A percentile compares a stretch with the other conserved stretches of the same genome.
These are phyloP conservation scores for Penicillium sp. DNA, from an alignment of 2,329 filamentous ascomycete species.

Conservation along the genomic window DNA sequence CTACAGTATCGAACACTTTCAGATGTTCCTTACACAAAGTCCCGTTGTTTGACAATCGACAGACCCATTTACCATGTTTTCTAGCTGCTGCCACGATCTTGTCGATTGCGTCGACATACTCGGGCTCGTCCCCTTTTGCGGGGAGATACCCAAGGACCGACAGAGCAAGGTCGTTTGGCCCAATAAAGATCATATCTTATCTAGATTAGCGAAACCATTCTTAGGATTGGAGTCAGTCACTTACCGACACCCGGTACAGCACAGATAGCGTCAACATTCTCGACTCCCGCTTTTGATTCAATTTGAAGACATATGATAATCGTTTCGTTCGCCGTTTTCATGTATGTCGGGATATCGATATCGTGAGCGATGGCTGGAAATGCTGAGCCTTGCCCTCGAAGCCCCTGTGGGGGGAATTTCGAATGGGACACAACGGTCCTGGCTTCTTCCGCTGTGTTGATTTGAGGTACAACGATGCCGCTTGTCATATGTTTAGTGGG, in stretches of 20 bases:
- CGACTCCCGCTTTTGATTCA: slow-evolving; percentile 39
- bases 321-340: slow-evolving; percentile 33
- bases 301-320: slow-evolving; percentile 42
- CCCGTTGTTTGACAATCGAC: slow-evolving; percentile 51
- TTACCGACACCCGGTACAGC: slow-evolving; percentile 37
- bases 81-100: slow-evolving; percentile 58
- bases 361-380: slow-evolving; percentile 35
- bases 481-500: background rate
- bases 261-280: slow-evolving; percentile 44
- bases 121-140: slow-evolving; percentile 53
- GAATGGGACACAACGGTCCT: slow-evolving; percentile 21
- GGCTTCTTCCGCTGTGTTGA: slow-evolving; percentile 53
- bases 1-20: slow-evolving; percentile 46
- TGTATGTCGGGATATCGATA: slow-evolving; percentile 28
- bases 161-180: slow-evolving; percentile 37
- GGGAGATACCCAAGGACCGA: slow-evolving; percentile 60
- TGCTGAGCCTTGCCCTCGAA: slow-evolving; percentile 28
- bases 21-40: slow-evolving; percentile 41
- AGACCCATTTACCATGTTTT: slow-evolving; percentile 65
- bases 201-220: background rate
- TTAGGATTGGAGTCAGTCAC: background rate
- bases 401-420: slow-evolving; percentile 33
- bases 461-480: slow-evolving; percentile 45
- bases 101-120: slow-evolving; percentile 60
- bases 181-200: slow-evolving; percentile 36